A percentile compares a stretch with the other conserved stretches of the same genome.
These are phyloP conservation scores for Pouteria glomerata DNA, from an alignment of 148 eudicot genomes.

Conservation along the genomic window DNA sequence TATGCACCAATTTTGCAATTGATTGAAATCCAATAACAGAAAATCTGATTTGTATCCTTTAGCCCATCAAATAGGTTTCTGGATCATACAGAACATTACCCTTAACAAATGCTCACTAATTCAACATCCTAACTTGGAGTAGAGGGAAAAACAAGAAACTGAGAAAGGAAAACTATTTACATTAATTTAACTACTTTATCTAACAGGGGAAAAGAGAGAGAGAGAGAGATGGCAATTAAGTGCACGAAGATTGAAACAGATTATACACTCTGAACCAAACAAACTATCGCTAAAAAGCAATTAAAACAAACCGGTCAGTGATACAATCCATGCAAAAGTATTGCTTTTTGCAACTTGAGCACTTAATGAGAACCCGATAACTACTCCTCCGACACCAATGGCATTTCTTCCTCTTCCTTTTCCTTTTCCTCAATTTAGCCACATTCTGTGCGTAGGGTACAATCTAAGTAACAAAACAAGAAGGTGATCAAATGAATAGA, in stretches of 20 bases:
- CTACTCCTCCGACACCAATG: slow-evolving; percentile 73
- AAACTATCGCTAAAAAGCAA: slow-evolving; percentile 2
- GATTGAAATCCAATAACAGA: background rate
- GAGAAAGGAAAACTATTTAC: background rate
- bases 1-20: background rate
- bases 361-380: slow-evolving; percentile 41
- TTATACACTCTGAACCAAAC: slow-evolving; percentile 5
- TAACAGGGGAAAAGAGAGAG: no score
- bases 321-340: slow-evolving; percentile 76
- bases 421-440: slow-evolving; percentile 32
- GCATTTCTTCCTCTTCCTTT: slow-evolving; percentile 50
- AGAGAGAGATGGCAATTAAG: no score
- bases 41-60: background rate
- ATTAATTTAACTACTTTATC: no score
- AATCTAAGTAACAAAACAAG: slow-evolving; percentile 29
- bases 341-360: slow-evolving; percentile 58
- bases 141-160: background rate
- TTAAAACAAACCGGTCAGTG: slow-evolving; percentile 50
- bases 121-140: background rate
- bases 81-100: background rate
- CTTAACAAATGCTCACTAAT: background rate
- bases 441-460: slow-evolving; percentile 45
- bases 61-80: background rate
- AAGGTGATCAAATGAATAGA: slow-evolving; percentile 3
- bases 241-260: background rate